A percentile compares a stretch with the other conserved stretches of the same genome.
These are phyloP conservation scores for Coffea humblotiana DNA, from an alignment of 305 asterid genomes.

Conservation along the genomic window DNA sequence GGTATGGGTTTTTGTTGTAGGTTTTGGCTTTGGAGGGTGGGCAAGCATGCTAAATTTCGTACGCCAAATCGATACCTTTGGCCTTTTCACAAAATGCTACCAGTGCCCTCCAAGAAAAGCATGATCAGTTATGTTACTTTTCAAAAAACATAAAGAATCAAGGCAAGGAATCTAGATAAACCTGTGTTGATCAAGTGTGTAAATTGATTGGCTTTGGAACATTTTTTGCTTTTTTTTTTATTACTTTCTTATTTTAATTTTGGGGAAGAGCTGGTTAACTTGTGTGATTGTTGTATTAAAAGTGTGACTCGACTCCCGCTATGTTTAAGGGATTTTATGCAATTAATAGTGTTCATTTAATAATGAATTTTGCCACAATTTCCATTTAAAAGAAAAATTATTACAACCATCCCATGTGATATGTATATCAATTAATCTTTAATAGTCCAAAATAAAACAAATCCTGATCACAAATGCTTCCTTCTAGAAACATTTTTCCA, in stretches of 20 bases:
- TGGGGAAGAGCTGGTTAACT: too few relatives aligned
- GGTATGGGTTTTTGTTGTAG: conserved; percentile 67
- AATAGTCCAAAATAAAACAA: too few relatives aligned
- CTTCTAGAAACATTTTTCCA: too few relatives aligned
- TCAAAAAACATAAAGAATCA: not conserved
- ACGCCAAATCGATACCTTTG: conserved; percentile 64
- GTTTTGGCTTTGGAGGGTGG: conserved; percentile 92
- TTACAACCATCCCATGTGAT: too few relatives aligned
- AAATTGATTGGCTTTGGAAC: not conserved
- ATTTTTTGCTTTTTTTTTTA: not conserved
- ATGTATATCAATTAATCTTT: too few relatives aligned
- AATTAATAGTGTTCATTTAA: too few relatives aligned
- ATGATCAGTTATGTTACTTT: conserved; percentile 13
- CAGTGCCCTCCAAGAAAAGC: conserved; percentile 67
- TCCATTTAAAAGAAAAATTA: too few relatives aligned
- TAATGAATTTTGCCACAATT: too few relatives aligned
- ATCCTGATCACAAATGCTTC: too few relatives aligned
- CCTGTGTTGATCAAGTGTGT: not conserved
- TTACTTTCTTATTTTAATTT: not conserved
- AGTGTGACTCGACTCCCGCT: not conserved
- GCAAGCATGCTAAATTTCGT: conserved; percentile 71
- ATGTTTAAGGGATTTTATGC: not conserved
- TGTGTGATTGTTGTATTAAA: not conserved
- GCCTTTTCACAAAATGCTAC: conserved; percentile 72
- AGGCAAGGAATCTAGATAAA: not conserved